Evolutionary conservation across 2,329 filamentous ascomycete genomes (phyloP).

Genomic region (Epicoccum sorghinum): DNA sequence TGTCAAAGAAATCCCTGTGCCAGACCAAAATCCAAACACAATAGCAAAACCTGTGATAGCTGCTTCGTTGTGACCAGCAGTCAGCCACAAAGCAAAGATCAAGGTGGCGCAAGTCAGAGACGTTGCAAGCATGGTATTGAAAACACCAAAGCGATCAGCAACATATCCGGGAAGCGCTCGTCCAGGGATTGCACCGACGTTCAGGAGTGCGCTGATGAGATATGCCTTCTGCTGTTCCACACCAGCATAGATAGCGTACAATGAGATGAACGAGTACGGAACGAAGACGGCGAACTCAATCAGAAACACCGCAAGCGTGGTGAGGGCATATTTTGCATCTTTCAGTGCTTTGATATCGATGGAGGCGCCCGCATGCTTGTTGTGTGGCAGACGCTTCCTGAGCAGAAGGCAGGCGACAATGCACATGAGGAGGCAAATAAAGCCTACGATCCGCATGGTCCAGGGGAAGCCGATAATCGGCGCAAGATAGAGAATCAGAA

Average conservation of each 20-base stretch:
- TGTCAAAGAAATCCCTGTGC: constrained; percentile 67
- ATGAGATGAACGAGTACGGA: constrained; percentile 59
- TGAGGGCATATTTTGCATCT: constrained; percentile 27
- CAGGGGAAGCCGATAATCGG: constrained; percentile 64
- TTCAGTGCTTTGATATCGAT: constrained; percentile 44
- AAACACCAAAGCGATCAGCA: constrained; percentile 60
- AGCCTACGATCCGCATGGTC: constrained; percentile 66
- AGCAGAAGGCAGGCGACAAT: constrained; percentile 46
- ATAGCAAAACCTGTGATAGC: constrained; percentile 66
- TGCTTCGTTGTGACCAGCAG: constrained; percentile 54
- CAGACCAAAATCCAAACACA: constrained; percentile 72
- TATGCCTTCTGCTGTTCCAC: constrained; percentile 21
- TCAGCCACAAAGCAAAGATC: constrained; percentile 63
- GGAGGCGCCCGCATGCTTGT: constrained; percentile 37
- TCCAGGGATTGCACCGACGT: constrained; percentile 55
- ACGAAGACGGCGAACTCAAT: constrained; percentile 68
- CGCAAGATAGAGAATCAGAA: constrained; percentile 60
- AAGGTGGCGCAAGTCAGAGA: constrained; percentile 50
- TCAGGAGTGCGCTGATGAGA: constrained; percentile 56
- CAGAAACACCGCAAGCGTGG: constrained; percentile 37
- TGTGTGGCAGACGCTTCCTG: constrained; percentile 55
- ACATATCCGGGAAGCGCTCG: constrained; percentile 60
- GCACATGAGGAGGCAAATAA: constrained; percentile 57
- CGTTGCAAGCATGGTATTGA: constrained; percentile 60
- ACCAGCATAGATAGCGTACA: constrained; percentile 52